phyloP scores from a whole-genome alignment of 257 asterid genomes.

The Solanum peruvianum region DNA sequence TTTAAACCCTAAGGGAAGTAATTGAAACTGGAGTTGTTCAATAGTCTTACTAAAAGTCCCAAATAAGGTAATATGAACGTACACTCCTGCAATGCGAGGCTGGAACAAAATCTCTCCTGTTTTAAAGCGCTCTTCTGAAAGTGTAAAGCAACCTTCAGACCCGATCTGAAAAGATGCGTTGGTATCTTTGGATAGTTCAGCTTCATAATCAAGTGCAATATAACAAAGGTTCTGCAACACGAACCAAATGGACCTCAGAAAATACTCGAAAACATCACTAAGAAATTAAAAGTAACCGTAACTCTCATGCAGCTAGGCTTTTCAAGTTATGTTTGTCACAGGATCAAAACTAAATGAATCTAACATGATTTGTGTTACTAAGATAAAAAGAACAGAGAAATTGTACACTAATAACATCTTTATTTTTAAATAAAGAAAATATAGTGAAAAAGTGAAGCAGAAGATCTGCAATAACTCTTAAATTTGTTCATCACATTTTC shows the following conservation, averaged over 20 bases:
- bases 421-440: not conserved
- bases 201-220: constrained; percentile 88
- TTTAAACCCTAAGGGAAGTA: not conserved
- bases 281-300: not conserved
- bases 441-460: not conserved
- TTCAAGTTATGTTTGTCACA: not conserved
- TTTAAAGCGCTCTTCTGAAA: constrained; percentile 85
- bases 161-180: constrained; percentile 54
- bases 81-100: constrained; percentile 89
- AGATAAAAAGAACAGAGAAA: not conserved
- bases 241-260: constrained; percentile 6
- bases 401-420: not conserved
- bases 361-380: not conserved
- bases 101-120: constrained; percentile 90
- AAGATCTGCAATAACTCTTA: not conserved
- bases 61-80: constrained; percentile 28
- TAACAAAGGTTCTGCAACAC: constrained; percentile 78
- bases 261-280: not conserved
- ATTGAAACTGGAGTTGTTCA: not conserved
- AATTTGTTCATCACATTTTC: not conserved
- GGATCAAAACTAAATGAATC: not conserved
- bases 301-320: not conserved
- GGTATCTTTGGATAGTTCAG: constrained; percentile 66
- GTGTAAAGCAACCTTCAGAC: constrained; percentile 49
- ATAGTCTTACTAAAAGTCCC: constrained; percentile 1